Percentiles rank a stretch among this genome's conserved stretches.
These are phyloP conservation scores for Tricholomella constricta DNA, from an alignment of 768 basidiomycete genomes.

Conservation along the genomic window DNA sequence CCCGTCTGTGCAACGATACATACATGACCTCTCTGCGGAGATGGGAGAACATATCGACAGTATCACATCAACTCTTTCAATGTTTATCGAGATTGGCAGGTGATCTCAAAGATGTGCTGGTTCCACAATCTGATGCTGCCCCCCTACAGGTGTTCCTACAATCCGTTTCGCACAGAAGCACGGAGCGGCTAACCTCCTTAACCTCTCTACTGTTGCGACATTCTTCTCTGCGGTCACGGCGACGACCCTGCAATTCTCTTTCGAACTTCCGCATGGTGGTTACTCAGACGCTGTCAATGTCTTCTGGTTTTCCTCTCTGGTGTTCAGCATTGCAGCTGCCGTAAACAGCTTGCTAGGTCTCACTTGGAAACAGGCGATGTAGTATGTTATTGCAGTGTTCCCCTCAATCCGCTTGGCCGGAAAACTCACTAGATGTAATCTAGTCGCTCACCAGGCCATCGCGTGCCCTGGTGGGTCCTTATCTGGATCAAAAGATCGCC, in stretches of 20 bases:
- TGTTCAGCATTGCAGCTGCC: conserved; percentile 76
- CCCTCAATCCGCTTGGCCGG: not conserved
- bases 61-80: conserved; percentile 65
- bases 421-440: conserved; percentile 10
- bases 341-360: conserved; percentile 77
- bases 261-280: conserved; percentile 33
- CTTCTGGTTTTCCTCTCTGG: conserved; percentile 75
- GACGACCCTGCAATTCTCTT: conserved; percentile 72
- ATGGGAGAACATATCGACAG: conserved; percentile 75
- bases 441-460: conserved; percentile 74
- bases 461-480: conserved; percentile 80
- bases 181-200: conserved; percentile 67
- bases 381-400: conserved; percentile 47
- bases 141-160: conserved; percentile 63
- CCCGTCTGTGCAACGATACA: conserved; percentile 71
- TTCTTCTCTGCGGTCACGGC: conserved; percentile 79
- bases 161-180: conserved; percentile 79
- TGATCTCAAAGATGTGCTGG: not conserved
- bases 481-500: conserved; percentile 89
- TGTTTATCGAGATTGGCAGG: conserved; percentile 78
- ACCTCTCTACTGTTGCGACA: conserved; percentile 75
- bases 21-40: conserved; percentile 73
- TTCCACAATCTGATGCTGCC: not conserved
- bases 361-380: conserved; percentile 84
- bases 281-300: conserved; percentile 60